Evolutionary conservation across 805 yeast species (phyloP).

Genomic region (Lipomyces spencermartinsiae): DNA sequence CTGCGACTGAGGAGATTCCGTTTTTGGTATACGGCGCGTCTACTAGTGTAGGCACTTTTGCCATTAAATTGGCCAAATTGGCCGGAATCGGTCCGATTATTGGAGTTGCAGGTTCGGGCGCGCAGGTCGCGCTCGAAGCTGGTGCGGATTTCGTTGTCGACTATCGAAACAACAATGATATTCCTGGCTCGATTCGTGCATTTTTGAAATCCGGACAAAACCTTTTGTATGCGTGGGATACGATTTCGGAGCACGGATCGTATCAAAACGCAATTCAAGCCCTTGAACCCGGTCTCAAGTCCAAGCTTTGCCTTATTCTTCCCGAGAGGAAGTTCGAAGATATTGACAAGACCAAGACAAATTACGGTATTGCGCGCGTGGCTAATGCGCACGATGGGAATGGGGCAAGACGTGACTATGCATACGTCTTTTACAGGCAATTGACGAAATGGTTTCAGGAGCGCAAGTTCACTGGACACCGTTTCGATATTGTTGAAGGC

Average conservation of each 20-base stretch:
- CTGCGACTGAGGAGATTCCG: conserved; percentile 14
- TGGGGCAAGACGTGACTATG: conserved; percentile 13
- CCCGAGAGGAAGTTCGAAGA: conserved; percentile 11
- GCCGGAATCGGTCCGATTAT: conserved; percentile 24
- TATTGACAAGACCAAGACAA: not conserved
- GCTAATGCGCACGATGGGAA: conserved; percentile 11
- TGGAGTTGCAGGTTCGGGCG: conserved; percentile 26
- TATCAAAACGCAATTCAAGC: conserved; percentile 6
- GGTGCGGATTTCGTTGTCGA: conserved; percentile 23
- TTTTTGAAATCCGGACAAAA: conserved; percentile 16
- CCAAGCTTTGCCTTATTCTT: conserved; percentile 13
- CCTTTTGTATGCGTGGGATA: conserved; percentile 16
- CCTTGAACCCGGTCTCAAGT: conserved; percentile 8
- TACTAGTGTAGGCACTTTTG: conserved; percentile 21
- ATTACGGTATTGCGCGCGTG: conserved; percentile 1
- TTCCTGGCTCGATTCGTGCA: conserved; percentile 8
- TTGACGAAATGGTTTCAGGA: conserved; percentile 17
- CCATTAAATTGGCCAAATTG: conserved; percentile 24
- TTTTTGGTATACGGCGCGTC: conserved; percentile 22
- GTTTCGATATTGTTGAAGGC: conserved; percentile 8
- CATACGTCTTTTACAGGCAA: conserved; percentile 8
- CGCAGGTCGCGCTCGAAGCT: conserved; percentile 18
- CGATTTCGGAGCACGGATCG: conserved; percentile 21
- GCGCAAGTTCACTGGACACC: conserved; percentile 21
- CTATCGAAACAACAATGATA: conserved; percentile 14